Conservation (phyloP, 345 rosid species). For the Brassica carinata region DNA sequence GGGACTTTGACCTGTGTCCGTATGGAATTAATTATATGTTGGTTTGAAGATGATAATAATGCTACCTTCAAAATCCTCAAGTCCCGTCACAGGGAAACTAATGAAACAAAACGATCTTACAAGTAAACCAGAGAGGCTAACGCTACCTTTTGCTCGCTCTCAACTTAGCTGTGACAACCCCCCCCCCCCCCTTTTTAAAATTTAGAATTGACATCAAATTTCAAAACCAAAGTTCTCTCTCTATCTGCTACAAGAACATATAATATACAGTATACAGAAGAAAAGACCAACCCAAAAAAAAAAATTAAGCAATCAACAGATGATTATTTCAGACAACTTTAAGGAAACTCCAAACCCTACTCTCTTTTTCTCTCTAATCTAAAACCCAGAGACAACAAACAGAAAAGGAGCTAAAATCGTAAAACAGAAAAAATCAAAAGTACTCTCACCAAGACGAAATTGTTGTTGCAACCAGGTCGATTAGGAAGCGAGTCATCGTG, state of each 20-base stretch:
- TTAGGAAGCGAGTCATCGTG: constrained; percentile 72
- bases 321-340: neutral
- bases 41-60: neutral
- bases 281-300: neutral
- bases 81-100: too few species aligned
- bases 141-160: too few species aligned
- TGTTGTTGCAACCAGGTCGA: constrained; percentile 84
- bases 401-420: neutral
- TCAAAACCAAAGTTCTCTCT: neutral
- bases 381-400: neutral
- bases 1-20: constrained; percentile 79
- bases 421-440: neutral
- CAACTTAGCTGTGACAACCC: neutral
- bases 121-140: neutral
- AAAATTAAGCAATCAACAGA: constrained; percentile 15
- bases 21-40: neutral
- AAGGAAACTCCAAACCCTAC: constrained; percentile 7
- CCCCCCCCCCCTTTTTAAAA: neutral
- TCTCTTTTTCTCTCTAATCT: neutral
- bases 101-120: too few species aligned
- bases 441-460: constrained; percentile 76
- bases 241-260: neutral
- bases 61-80: neutral
- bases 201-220: neutral
- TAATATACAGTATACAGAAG: neutral